phyloP scores from a whole-genome alignment of 352 stramenopile species.

The Globisporangium takayamanum region DNA sequence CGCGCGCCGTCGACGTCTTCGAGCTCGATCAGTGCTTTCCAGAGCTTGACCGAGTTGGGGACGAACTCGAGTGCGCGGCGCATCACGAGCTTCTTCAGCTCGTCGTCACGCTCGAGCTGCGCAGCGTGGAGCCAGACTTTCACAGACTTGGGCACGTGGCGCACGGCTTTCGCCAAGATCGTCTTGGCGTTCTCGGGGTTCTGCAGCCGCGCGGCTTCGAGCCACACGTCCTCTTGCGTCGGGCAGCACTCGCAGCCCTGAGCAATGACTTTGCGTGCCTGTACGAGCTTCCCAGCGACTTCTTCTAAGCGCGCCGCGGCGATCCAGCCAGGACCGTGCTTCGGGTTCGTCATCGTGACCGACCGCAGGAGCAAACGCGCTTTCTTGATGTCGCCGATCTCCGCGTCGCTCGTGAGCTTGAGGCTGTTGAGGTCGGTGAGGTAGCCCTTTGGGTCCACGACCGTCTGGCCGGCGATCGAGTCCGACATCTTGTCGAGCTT shows the following conservation, averaged over 20 bases:
- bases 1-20: slow-evolving; percentile 96
- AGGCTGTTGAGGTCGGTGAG: slow-evolving; percentile 95
- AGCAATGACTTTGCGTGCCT: slow-evolving; percentile 97
- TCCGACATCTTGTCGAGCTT: slow-evolving; percentile 97
- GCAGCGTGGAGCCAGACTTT: slow-evolving; percentile 96
- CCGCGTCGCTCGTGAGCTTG: slow-evolving; percentile 90
- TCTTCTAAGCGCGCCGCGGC: slow-evolving; percentile 97
- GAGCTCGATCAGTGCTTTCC: slow-evolving; percentile 98
- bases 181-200: slow-evolving; percentile 95
- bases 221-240: slow-evolving; percentile 97
- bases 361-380: slow-evolving; percentile 93
- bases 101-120: slow-evolving; percentile 89
- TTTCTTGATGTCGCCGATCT: slow-evolving; percentile 99
- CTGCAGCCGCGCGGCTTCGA: slow-evolving; percentile 96
- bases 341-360: slow-evolving; percentile 97
- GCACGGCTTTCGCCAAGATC: slow-evolving; percentile 94
- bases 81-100: slow-evolving; percentile 89
- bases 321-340: slow-evolving; percentile 98
- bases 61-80: slow-evolving; percentile 93
- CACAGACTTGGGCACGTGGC: slow-evolving; percentile 90
- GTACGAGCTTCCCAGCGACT: slow-evolving; percentile 92
- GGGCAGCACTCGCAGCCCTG: slow-evolving; percentile 96
- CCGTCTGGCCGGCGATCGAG: slow-evolving; percentile 93
- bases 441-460: slow-evolving; percentile 97
- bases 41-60: slow-evolving; percentile 96